A percentile compares a stretch with the other conserved stretches of the same genome.
phyloP scores from a whole-genome alignment of 768 basidiomycete species.

The Butyriboletus loyo region DNA sequence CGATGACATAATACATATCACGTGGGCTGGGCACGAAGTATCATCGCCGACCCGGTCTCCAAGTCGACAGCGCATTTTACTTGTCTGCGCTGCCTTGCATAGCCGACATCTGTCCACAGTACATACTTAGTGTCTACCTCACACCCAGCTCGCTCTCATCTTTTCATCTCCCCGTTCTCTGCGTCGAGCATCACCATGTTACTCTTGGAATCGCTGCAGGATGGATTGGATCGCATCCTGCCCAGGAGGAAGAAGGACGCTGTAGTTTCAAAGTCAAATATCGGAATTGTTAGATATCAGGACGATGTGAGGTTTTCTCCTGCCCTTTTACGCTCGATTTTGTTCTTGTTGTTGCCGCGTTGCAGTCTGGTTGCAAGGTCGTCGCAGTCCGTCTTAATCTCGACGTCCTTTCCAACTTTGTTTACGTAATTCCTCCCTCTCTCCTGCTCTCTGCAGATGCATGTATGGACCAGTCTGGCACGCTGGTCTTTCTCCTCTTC shows the following conservation, averaged over 20 bases:
- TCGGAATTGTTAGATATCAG: conserved; percentile 59
- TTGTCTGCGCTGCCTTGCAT: conserved; percentile 9
- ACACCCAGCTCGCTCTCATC: neutral
- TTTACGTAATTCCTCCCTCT: conserved; percentile 33
- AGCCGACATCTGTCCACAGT: conserved; percentile 1
- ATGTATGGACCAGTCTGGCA: conserved; percentile 41
- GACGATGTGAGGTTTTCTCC: conserved; percentile 61
- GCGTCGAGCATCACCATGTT: conserved; percentile 16
- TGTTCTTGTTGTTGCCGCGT: conserved; percentile 8
- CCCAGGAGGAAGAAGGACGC: conserved; percentile 17
- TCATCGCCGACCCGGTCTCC: neutral
- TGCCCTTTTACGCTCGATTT: neutral
- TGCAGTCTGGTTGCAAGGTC: conserved; percentile 12
- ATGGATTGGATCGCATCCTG: conserved; percentile 31
- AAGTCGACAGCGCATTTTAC: conserved; percentile 8
- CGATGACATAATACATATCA: conserved; percentile 24
- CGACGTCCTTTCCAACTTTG: conserved; percentile 18
- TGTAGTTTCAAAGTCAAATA: conserved; percentile 35
- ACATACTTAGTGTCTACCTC: conserved; percentile 6
- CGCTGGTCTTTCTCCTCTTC: conserved; percentile 61
- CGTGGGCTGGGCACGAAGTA: conserved; percentile 13
- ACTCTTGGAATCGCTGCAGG: conserved; percentile 28
- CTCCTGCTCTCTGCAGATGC: conserved; percentile 29
- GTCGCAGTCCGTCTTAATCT: conserved; percentile 20
- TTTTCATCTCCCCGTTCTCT: neutral